phyloP scores from a whole-genome alignment of 176 grass and related monocot genomes.

The Chloris gayana region DNA sequence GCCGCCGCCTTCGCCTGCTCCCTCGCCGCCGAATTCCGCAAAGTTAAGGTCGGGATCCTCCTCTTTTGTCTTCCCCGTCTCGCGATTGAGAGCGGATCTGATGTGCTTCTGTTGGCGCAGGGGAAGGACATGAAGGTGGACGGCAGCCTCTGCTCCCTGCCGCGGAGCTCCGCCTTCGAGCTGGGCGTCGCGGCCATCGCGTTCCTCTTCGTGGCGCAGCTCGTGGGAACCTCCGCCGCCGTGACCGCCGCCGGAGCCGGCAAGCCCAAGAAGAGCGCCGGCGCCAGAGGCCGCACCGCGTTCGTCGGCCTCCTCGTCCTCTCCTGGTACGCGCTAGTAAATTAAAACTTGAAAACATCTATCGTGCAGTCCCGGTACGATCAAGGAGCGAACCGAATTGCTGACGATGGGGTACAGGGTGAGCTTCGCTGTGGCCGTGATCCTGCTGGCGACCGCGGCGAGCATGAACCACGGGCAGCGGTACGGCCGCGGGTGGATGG shows the following conservation, averaged over 20 bases:
- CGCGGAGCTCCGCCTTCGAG: constrained; percentile 70
- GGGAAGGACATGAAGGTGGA: constrained; percentile 77
- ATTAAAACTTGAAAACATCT: not conserved
- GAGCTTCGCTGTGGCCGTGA: constrained; percentile 56
- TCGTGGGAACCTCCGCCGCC: constrained; percentile 64
- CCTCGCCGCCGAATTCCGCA: constrained; percentile 84
- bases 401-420: constrained; percentile 45
- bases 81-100: constrained; percentile 53
- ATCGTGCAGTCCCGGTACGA: not conserved
- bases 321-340: constrained; percentile 58
- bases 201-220: constrained; percentile 72
- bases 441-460: constrained; percentile 61
- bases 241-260: constrained; percentile 25
- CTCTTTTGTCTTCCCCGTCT: not conserved
- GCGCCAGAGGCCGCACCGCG: constrained; percentile 22
- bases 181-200: constrained; percentile 71
- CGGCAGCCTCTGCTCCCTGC: constrained; percentile 89
- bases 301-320: constrained; percentile 48
- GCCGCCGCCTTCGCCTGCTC: constrained; percentile 76
- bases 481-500: constrained; percentile 88
- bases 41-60: constrained; percentile 54
- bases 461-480: constrained; percentile 89
- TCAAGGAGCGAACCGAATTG: not conserved
- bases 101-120: constrained; percentile 14
- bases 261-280: constrained; percentile 7